Conservation (phyloP, 129 eudicot species). For the Heracleum sosnowskyi region DNA sequence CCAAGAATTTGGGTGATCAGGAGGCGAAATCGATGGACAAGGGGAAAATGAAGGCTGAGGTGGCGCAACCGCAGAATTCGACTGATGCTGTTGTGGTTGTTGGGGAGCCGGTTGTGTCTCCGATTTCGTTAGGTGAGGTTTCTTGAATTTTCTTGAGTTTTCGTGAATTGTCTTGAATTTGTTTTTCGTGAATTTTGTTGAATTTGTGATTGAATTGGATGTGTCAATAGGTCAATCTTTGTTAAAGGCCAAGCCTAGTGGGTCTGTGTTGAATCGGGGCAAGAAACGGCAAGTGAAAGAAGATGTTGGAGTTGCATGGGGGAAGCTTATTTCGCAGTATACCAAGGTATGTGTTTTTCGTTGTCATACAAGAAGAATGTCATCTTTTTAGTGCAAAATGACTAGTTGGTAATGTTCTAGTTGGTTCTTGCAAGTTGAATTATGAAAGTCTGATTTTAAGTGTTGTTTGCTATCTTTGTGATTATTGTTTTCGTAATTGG, state of each 20-base stretch:
- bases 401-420: not conserved
- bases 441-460: not conserved
- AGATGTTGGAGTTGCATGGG: slow-evolving; percentile 69
- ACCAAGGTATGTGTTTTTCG: slow-evolving; percentile 34
- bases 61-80: slow-evolving; percentile 33
- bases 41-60: slow-evolving; percentile 27
- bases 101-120: slow-evolving; percentile 39
- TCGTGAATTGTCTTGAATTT: slow-evolving; percentile 12
- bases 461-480: not conserved
- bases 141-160: slow-evolving; percentile 14
- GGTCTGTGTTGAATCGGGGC: slow-evolving; percentile 26
- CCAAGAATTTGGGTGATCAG: slow-evolving; percentile 34
- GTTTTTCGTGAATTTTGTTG: not conserved
- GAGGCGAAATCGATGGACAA: slow-evolving; percentile 63
- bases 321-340: slow-evolving; percentile 77
- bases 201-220: slow-evolving; percentile 2
- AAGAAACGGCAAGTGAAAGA: slow-evolving; percentile 50
- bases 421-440: not conserved
- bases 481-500: not conserved
- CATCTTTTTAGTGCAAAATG: not conserved
- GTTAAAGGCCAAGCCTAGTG: slow-evolving; percentile 29
- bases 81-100: slow-evolving; percentile 48
- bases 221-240: slow-evolving; percentile 31
- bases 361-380: not conserved
- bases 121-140: slow-evolving; percentile 35